Conservation (phyloP, 805 yeast species). For the Clavispora santaluciae region DNA sequence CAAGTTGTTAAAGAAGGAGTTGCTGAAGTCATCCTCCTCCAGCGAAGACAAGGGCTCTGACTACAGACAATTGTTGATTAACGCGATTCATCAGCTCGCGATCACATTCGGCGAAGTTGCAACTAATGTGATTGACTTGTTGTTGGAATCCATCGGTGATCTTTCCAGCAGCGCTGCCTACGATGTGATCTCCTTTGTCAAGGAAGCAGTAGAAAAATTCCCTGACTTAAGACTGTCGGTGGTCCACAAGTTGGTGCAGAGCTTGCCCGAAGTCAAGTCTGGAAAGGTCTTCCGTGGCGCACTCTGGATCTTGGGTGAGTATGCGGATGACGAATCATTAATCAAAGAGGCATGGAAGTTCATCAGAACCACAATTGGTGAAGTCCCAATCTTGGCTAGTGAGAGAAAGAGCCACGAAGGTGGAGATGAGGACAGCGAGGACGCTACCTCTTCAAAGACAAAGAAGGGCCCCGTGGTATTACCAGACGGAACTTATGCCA, state of each 20-base stretch:
- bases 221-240: slow-evolving; percentile 71
- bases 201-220: slow-evolving; percentile 90
- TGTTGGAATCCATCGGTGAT: slow-evolving; percentile 82
- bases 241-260: slow-evolving; percentile 53
- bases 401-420: slow-evolving; percentile 44
- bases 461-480: slow-evolving; percentile 71
- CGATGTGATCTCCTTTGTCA: slow-evolving; percentile 86
- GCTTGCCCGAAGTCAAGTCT: slow-evolving; percentile 66
- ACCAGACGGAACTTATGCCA: slow-evolving; percentile 99
- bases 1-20: slow-evolving; percentile 85
- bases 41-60: slow-evolving; percentile 79
- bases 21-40: slow-evolving; percentile 63
- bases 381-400: slow-evolving; percentile 79
- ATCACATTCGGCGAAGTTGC: slow-evolving; percentile 87
- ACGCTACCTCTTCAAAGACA: slow-evolving; percentile 15
- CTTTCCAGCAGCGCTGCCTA: slow-evolving; percentile 80
- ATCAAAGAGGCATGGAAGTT: slow-evolving; percentile 84
- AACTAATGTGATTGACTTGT: slow-evolving; percentile 79
- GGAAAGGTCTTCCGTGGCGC: slow-evolving; percentile 93
- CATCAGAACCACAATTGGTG: slow-evolving; percentile 79
- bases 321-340: slow-evolving; percentile 62
- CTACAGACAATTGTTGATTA: slow-evolving; percentile 83
- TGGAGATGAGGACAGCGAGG: slow-evolving; percentile 30
- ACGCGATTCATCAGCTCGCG: slow-evolving; percentile 86
- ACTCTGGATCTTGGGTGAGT: slow-evolving; percentile 95